Evolutionary conservation across 805 yeast species (phyloP), one percentile per base, ranked within the genome.

Genomic region (Schwanniomyces pseudopolymorphus): DNA sequence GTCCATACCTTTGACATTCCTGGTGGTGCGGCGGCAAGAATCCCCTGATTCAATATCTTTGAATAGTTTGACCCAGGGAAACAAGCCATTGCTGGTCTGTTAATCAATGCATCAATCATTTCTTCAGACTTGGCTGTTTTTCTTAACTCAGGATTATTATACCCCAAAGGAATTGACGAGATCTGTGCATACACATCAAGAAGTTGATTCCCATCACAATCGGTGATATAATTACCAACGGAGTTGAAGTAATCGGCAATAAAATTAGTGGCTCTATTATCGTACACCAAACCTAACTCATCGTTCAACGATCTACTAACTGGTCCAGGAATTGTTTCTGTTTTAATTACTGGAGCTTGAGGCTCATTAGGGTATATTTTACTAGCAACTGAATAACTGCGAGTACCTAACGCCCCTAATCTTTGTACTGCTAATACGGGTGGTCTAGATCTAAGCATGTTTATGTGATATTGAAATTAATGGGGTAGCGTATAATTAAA

Each of bases 121-220:
- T 78, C 84, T 48, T 80, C 85, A 31, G 88, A 78, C 61, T 75
- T 75, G 42, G 94, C 92, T 43, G 81, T 81, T 67, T 81, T 79
- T 43, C 79, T 72, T 54, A 87, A 74, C 36, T 79, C 84, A 17
- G 95, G 95, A 73, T 87, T 85, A 75, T 88, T 87, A 80, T 87
- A 87, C 41, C 96, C 96, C 49, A 87, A 75, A 14, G 94, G 85
- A 54, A 87, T 87, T 11, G 95, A 87, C 10, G 96, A 88, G 57
- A 87, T 86, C 72, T 87, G 96, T 39, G 89, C 66, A 49, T 64
- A 72, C 2, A 72, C 75, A 48, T 72, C 77, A 41, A 72, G 58
- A 46, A 71, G 53, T 44, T 56, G 56, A 52, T 71, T 72, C 10
- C 76, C 77, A 46, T 72, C 77, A 21, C 65, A 69, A 52, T 72